These are phyloP conservation scores for Heterobasidion parviporum DNA, from an alignment of 1,284 basidiomycete species.

Conservation along the genomic window DNA sequence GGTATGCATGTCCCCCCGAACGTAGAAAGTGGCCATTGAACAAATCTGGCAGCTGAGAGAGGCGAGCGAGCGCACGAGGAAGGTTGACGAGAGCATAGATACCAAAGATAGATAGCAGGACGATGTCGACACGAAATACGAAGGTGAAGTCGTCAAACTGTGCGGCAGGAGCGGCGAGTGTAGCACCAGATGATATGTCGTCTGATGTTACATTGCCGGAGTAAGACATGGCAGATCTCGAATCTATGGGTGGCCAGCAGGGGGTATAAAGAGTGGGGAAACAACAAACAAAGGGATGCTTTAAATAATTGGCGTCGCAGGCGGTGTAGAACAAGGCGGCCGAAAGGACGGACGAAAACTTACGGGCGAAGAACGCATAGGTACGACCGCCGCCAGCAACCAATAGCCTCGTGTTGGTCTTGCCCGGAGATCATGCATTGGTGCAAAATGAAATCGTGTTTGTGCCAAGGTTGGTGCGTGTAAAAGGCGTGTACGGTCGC, in stretches of 20 bases:
- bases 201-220: not conserved
- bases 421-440: not conserved
- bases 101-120: constrained; percentile 19
- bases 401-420: not conserved
- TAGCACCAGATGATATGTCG: not conserved
- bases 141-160: constrained; percentile 6
- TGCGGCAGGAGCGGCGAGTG: not conserved
- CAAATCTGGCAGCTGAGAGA: constrained; percentile 24
- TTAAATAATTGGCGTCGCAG: too few species aligned
- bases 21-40: constrained; percentile 22
- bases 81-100: constrained; percentile 23
- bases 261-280: not conserved
- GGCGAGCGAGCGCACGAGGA: constrained; percentile 23
- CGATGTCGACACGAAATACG: constrained; percentile 22
- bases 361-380: too few species aligned
- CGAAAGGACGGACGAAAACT: too few species aligned
- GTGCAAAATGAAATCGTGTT: not conserved
- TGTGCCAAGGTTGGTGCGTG: not conserved
- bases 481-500: not conserved
- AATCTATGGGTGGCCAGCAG: not conserved
- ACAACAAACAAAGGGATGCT: not conserved
- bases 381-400: not conserved
- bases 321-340: not conserved
- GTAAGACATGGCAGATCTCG: not conserved
- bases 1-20: constrained; percentile 8